A percentile compares a stretch with the other conserved stretches of the same genome.
These are phyloP conservation scores for Orychophragmus violaceus DNA, from an alignment of 345 rosid species.

Conservation along the genomic window DNA sequence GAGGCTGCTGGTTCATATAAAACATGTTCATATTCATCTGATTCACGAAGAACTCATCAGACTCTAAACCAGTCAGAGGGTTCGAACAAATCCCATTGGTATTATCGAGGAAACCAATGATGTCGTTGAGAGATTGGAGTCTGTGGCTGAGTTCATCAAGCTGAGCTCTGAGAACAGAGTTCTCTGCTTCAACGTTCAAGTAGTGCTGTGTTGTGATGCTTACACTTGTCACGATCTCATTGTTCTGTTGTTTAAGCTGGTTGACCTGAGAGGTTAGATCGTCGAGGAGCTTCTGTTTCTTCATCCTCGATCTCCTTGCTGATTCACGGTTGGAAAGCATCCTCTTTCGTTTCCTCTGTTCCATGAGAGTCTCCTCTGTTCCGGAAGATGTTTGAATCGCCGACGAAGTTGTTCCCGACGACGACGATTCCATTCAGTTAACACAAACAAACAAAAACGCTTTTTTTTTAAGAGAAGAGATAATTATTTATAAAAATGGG, in stretches of 20 bases:
- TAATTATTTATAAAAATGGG: not conserved
- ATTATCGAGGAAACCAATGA: slow-evolving; percentile 38
- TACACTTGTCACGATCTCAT: slow-evolving; percentile 47
- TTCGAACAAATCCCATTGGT: slow-evolving; percentile 14
- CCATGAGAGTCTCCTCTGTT: slow-evolving; percentile 58
- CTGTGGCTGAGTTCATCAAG: slow-evolving; percentile 58
- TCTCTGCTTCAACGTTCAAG: slow-evolving; percentile 60
- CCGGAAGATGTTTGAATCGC: slow-evolving; percentile 54
- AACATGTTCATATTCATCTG: slow-evolving; percentile 36
- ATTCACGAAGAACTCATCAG: slow-evolving; percentile 37
- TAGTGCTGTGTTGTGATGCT: slow-evolving; percentile 54
- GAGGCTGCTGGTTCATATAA: slow-evolving; percentile 55
- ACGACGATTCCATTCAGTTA: slow-evolving; percentile 61
- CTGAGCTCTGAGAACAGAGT: slow-evolving; percentile 73
- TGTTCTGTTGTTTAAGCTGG: slow-evolving; percentile 52
- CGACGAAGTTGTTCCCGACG: slow-evolving; percentile 51
- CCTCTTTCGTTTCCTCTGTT: slow-evolving; percentile 80
- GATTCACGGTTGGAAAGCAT: slow-evolving; percentile 95
- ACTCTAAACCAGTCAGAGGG: slow-evolving; percentile 21
- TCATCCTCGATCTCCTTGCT: slow-evolving; percentile 88
- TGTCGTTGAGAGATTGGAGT: slow-evolving; percentile 67
- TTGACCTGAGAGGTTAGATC: slow-evolving; percentile 60
- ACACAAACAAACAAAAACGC: slow-evolving; percentile 19
- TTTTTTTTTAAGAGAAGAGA: not conserved
- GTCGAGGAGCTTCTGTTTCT: slow-evolving; percentile 86